Conservation (phyloP, 352 stramenopile species). For the Thraustotheca clavata region DNA sequence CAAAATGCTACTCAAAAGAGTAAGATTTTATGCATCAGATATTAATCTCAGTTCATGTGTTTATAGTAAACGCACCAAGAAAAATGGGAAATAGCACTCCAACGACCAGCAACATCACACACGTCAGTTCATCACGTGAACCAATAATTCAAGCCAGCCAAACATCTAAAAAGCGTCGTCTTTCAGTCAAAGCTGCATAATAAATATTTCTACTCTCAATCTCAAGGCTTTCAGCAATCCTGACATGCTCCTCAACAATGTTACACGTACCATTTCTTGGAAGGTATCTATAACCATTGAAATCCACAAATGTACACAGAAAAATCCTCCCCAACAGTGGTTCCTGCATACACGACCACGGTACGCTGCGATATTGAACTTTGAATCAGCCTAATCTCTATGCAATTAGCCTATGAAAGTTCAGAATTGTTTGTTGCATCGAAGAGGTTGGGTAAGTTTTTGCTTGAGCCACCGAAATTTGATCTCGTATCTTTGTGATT, state of each 20-base stretch:
- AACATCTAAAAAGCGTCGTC: slow-evolving; percentile 8
- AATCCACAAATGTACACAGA: not conserved
- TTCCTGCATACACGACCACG: not conserved
- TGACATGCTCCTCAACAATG: too few species aligned
- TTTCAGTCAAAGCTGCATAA: slow-evolving; percentile 3
- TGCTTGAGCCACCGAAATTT: too few species aligned
- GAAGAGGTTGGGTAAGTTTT: too few species aligned
- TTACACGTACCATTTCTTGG: not conserved
- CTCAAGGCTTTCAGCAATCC: too few species aligned
- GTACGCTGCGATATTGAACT: not conserved
- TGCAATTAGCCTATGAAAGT: too few species aligned
- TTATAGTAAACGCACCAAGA: not conserved
- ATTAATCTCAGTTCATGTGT: not conserved
- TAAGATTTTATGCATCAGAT: not conserved
- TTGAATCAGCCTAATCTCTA: too few species aligned
- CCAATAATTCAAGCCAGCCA: slow-evolving; percentile 16
- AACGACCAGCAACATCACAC: not conserved
- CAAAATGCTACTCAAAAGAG: slow-evolving; percentile 24
- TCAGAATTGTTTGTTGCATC: too few species aligned
- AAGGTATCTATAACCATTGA: not conserved
- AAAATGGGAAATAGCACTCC: not conserved
- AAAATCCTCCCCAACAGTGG: not conserved
- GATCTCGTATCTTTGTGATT: not conserved
- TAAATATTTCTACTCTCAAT: too few species aligned
- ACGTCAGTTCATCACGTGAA: not conserved